Conservation (phyloP, 768 basidiomycete species). For the Podaxis rugospora region DNA sequence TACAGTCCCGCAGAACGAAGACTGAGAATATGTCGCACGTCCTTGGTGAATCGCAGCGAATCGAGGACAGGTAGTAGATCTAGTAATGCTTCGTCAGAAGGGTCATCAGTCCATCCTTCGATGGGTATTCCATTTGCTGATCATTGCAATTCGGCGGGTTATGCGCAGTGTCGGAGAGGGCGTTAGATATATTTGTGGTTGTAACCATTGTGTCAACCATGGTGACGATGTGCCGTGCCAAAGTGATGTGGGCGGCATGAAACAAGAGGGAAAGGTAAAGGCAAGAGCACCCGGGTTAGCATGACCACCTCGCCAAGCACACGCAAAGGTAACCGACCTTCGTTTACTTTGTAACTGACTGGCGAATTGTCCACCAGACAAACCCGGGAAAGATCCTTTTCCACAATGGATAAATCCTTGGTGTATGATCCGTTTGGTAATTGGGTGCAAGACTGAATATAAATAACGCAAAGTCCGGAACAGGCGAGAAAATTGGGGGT, state of each 20-base stretch:
- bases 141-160: neutral
- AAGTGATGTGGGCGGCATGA: neutral
- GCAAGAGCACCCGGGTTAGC: neutral
- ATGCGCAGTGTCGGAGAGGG: neutral
- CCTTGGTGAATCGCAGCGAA: slow-evolving; percentile 91
- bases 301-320: neutral
- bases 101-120: slow-evolving; percentile 99
- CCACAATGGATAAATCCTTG: slow-evolving; percentile 87
- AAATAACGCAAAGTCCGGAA: neutral
- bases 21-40: slow-evolving; percentile 90
- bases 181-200: neutral
- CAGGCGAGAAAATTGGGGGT: neutral
- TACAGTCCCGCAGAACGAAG: slow-evolving; percentile 41
- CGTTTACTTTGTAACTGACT: slow-evolving; percentile 85
- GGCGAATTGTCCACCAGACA: slow-evolving; percentile 97
- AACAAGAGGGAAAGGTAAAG: neutral
- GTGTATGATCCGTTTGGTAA: slow-evolving; percentile 91
- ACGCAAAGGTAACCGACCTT: slow-evolving; percentile 54
- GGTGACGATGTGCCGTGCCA: neutral
- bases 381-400: slow-evolving; percentile 86
- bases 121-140: slow-evolving; percentile 97
- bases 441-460: slow-evolving; percentile 79
- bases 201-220: neutral
- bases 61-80: slow-evolving; percentile 95
- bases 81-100: slow-evolving; percentile 91